Base-by-base conservation (phyloP, 2,329 filamentous ascomycete species). In the Chalara sp. region DNA sequence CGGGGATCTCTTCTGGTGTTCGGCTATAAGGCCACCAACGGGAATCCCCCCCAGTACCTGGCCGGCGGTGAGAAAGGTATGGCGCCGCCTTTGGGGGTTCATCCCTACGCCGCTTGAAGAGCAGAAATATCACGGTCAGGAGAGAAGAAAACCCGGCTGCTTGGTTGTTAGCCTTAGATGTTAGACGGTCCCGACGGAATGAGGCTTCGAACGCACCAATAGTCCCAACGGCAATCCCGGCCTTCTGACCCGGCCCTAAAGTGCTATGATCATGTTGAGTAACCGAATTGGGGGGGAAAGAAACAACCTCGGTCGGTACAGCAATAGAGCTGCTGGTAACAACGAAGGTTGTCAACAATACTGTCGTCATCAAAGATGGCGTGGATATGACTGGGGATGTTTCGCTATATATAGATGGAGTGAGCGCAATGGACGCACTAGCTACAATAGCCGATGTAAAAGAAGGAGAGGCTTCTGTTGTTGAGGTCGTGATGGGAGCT, bases 141-240 rank as follows among this genome's bases (percentile, higher is more conserved):
- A 46, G 29, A 32, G 46, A 50, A 46, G 12, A 8, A 50, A 50
- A 50, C 31, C 48, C 48, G 39, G 48, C 48, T 50, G 41, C 43
- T 46, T 45, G 32, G 31, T 50, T 13, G 46, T 50, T 50, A 50
- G 48, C 48, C 48, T 46, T 8, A 37, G 40, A 45, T 46, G 33
- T 32, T 21, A 10, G 48, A 29, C 12, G 13, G 37, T 44, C 37
- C 40, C 13, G 21, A 21, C 3, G 21, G 21, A 21, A 21, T 3
- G 21, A 31, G 13, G 39, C 10, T 32, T 44, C 32, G 12, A 45
- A 44, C 32, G 39, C 35, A 52, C 50, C 50, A 44, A 52, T 52
- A 48, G 39, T 39, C 11, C 45, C 50, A 44, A 52, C 40, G n/a
- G 39, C 45, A 44, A 52, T 52, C 3, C 45, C 50, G 48, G 46